Evolutionary conservation across 164 flowering plant genomes (phyloP), one percentile per base, ranked within the genome.

Genomic region (Sedum album): DNA sequence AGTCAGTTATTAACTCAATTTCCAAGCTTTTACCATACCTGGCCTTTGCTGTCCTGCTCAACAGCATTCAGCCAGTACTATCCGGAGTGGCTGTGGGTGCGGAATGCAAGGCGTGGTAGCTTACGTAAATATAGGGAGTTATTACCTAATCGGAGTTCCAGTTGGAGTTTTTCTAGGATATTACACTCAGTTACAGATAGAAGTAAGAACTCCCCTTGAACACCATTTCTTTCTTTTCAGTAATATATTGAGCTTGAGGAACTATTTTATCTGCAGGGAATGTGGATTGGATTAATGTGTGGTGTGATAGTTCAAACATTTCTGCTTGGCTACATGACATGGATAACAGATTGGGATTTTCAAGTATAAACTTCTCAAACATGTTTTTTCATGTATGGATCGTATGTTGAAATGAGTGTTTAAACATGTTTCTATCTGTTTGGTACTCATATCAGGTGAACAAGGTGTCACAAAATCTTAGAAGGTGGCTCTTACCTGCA

Each of bases 11-110:
- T 15, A 66, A 74, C 13, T 44, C 74, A 25, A 81, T 78, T 6
- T 70, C 82, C 8, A 60, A 63, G 68, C 80, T 79, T 15, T 73
- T 81, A 23, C 20, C 51, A 9, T 73, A 76, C 4, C 76, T 81
- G 5, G 77, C 79, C n/a, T n/a, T n/a, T n/a, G n/a, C n/a, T n/a
- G n/a, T n/a, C n/a, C n/a, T n/a, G n/a, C n/a, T n/a, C n/a, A n/a
- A n/a, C 17, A 67, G 82, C 53, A 60, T 82, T 44, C 76, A 73
- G 41, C 81, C 82, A 11, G 79, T 77, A 9, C 74, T 61, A 3
- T 28, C 65, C 6, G 65, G 21, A 23, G 21, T 30, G 33, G 65
- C 65, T 61, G 65, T 61, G n/a, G 33, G 35, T 18, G 33, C 65
- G 65, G 65, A 33, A 61, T 30, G 65, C 65, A 61, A 33, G 65